phyloP scores from a whole-genome alignment of 2,329 filamentous ascomycete genomes.

The Neopestalotiopsis sp. region DNA sequence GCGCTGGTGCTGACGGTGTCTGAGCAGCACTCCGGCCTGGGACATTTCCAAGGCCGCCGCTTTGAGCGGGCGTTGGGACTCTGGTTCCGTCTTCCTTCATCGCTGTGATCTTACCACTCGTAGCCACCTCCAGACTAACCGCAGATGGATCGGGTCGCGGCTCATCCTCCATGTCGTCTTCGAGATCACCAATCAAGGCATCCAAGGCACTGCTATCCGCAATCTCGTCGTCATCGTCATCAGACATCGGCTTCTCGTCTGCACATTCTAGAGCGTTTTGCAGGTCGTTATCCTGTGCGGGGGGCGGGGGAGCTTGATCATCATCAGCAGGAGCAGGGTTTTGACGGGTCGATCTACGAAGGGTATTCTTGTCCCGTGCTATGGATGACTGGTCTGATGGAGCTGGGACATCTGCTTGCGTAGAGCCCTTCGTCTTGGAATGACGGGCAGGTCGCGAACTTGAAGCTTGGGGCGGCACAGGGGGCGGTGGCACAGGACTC shows the following conservation, averaged over 20 bases:
- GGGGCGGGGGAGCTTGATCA: constrained; percentile 56
- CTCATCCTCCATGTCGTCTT: constrained; percentile 80
- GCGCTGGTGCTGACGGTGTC: constrained; percentile 33
- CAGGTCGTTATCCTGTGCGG: constrained; percentile 64
- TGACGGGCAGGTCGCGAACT: constrained; percentile 50
- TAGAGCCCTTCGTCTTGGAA: constrained; percentile 53
- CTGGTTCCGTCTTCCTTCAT: constrained; percentile 90
- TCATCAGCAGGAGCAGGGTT: constrained; percentile 56
- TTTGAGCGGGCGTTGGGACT: constrained; percentile 79
- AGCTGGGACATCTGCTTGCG: constrained; percentile 45
- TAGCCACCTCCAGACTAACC: constrained; percentile 88
- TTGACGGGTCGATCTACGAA: constrained; percentile 69
- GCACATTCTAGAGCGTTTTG: constrained; percentile 86
- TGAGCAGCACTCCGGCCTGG: constrained; percentile 44
- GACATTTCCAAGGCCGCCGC: constrained; percentile 40
- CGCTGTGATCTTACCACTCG: constrained; percentile 86
- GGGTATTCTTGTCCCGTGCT: constrained; percentile 61
- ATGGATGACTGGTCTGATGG: constrained; percentile 53
- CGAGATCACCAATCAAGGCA: constrained; percentile 87
- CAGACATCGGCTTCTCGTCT: constrained; percentile 84
- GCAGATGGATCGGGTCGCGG: constrained; percentile 81
- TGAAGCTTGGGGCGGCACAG: constrained; percentile 45
- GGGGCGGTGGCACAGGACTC: constrained; percentile 44
- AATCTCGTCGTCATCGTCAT: constrained; percentile 70
- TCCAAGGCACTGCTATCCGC: constrained; percentile 75